Percentiles rank a stretch among this genome's conserved stretches.
These are phyloP conservation scores for Penicillium oxalicum DNA, from an alignment of 2,329 filamentous ascomycete genomes.

Conservation along the genomic window DNA sequence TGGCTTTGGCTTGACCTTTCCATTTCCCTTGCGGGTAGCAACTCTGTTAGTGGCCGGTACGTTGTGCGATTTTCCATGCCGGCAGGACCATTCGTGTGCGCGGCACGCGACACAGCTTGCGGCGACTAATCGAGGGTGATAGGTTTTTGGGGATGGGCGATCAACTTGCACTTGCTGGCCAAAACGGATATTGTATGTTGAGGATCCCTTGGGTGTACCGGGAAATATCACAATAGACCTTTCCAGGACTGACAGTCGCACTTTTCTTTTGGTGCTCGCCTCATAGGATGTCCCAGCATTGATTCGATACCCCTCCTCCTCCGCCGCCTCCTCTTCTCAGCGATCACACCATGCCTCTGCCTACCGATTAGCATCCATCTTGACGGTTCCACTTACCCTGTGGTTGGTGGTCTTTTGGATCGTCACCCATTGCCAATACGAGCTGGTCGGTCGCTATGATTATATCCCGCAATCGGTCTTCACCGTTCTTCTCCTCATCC, in stretches of 20 bases:
- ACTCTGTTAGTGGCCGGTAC: constrained; percentile 78
- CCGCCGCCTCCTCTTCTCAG: constrained; percentile 55
- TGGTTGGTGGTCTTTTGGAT: constrained; percentile 80
- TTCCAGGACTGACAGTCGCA: constrained; percentile 9
- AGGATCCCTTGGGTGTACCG: constrained; percentile 2
- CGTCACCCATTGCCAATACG: constrained; percentile 63
- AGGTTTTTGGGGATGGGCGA: constrained; percentile 94
- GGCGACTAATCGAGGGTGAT: constrained; percentile 10
- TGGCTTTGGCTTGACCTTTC: constrained; percentile 78
- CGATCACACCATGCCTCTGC: constrained; percentile 72
- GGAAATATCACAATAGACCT: not conserved
- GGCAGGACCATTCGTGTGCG: not conserved
- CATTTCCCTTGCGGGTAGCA: constrained; percentile 82
- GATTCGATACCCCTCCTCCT: constrained; percentile 74
- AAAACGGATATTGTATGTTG: constrained; percentile 63
- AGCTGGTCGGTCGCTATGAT: constrained; percentile 69
- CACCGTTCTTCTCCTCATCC: constrained; percentile 61
- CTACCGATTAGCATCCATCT: constrained; percentile 74
- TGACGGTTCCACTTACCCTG: constrained; percentile 63
- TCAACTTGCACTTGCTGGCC: constrained; percentile 83
- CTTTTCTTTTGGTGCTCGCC: constrained; percentile 4
- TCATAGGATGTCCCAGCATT: constrained; percentile 69
- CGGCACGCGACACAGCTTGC: too few relatives aligned
- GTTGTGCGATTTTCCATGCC: constrained; percentile 15
- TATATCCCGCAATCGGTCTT: constrained; percentile 84